A percentile compares a stretch with the other conserved stretches of the same genome.
phyloP scores from a whole-genome alignment of 176 grass and related monocot genomes.

The Lolium perenne region DNA sequence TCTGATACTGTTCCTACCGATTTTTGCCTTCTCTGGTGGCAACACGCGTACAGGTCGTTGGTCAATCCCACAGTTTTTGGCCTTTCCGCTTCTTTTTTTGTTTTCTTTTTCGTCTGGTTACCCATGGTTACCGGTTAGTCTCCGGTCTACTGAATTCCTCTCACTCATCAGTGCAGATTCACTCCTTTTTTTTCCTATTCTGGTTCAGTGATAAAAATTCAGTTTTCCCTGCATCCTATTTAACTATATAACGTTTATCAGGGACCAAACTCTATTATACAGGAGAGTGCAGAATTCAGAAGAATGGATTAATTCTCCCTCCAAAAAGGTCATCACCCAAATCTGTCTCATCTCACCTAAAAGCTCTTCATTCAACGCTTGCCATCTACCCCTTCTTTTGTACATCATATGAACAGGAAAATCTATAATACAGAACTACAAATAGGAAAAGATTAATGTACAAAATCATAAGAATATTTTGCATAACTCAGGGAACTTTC shows the following conservation, averaged over 20 bases:
- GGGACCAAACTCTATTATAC: not conserved
- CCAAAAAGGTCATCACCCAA: not conserved
- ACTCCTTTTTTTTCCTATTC: too few relatives aligned
- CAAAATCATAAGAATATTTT: not conserved
- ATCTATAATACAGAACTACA: not conserved
- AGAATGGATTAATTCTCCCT: constrained; percentile 5
- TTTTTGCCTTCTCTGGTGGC: too few relatives aligned
- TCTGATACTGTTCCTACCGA: too few relatives aligned
- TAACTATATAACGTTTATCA: not conserved
- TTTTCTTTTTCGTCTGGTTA: too few relatives aligned
- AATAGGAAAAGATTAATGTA: constrained; percentile 14
- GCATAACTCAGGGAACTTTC: not conserved
- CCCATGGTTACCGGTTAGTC: too few relatives aligned
- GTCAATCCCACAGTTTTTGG: too few relatives aligned
- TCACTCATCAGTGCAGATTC: too few relatives aligned
- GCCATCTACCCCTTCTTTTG: not conserved
- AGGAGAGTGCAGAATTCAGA: constrained; percentile 21
- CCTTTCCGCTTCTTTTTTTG: too few relatives aligned
- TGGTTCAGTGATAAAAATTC: not conserved
- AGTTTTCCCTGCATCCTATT: not conserved
- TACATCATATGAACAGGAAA: not conserved
- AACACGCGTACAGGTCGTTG: too few relatives aligned
- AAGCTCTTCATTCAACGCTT: not conserved
- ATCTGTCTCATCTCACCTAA: not conserved
- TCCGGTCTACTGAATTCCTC: too few relatives aligned